Evolutionary conservation across 495 filamentous ascomycete species (phyloP), one percentile per base, ranked within the genome.

Genomic region (Lophiotrema nucula): DNA sequence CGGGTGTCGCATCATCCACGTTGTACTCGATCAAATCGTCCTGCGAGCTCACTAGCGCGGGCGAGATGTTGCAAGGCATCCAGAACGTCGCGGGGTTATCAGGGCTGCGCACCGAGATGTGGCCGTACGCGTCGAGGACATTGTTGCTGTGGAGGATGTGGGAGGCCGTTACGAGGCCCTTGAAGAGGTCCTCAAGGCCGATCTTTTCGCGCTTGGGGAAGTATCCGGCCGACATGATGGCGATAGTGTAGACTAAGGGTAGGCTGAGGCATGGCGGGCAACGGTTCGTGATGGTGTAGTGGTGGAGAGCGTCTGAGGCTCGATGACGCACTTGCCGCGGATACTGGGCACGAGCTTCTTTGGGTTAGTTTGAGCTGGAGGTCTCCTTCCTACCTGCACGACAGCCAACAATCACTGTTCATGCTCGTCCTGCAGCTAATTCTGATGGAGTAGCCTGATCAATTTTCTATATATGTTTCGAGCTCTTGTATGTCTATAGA

Each of bases 111-210:
- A 72, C 69, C 13, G 64, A 68, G 21, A 74, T 69, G 58, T 74
- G 70, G 33, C 70, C 70, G 56, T 64, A 82, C 4, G 76, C 77
- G 53, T 82, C 79, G 35, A 83, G 57, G 27, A 83, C 71, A 22
- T 65, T 62, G 25, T 79, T 69, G 43, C 70, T 45, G 53, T 75
- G 72, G 15, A 74, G 70, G 35, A 77, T 73, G 58, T 77, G 74
- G 50, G 69, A 72, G 15, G 74, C 72, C 1, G 72, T 69, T 26
- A 76, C 67, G 31, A 74, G 67, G 33, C 58, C 68, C 25, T 56
- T 63, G 60, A 69, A 70, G 13, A 74, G 58, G 45, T 69, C 60
- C 26, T 69, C 62, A 47, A 68, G 62, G 47, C 59, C 59, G 33
- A 65, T 28, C 47, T 65, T 62, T 44, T 56, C 49, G 47, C 65